phyloP scores from a whole-genome alignment of 257 asterid species.

The Solanum corneliomulleri region DNA sequence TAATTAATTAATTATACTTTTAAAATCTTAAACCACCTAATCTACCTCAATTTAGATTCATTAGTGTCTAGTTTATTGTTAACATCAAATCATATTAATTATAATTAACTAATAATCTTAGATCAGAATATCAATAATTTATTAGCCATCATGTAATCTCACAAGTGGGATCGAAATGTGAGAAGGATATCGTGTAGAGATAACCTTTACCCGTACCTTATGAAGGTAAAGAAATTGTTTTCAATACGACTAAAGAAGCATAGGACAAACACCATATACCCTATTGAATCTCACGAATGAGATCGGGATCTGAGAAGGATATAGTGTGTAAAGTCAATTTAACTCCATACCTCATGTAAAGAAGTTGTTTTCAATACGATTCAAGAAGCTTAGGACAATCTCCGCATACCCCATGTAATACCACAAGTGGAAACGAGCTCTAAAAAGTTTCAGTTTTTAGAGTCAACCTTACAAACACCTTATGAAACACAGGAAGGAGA shows the following conservation, averaged over 20 bases:
- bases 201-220: not conserved
- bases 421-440: not conserved
- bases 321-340: not conserved
- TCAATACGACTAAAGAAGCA: not conserved
- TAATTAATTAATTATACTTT: not conserved
- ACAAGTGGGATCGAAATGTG: not conserved
- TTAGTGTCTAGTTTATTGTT: not conserved
- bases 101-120: not conserved
- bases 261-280: not conserved
- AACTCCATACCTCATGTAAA: not conserved
- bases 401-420: no score
- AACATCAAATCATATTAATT: not conserved
- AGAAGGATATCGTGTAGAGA: accelerated
- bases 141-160: not conserved
- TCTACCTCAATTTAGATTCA: not conserved
- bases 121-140: not conserved
- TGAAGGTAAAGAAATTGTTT: no score
- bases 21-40: not conserved
- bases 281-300: not conserved
- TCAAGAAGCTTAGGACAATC: not conserved
- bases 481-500: not conserved
- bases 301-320: accelerated
- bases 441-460: not conserved
- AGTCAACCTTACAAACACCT: not conserved
- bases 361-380: not conserved